Base-by-base conservation (phyloP, 176 grass and related monocot genomes). In the Aegilops sharonensis region DNA sequence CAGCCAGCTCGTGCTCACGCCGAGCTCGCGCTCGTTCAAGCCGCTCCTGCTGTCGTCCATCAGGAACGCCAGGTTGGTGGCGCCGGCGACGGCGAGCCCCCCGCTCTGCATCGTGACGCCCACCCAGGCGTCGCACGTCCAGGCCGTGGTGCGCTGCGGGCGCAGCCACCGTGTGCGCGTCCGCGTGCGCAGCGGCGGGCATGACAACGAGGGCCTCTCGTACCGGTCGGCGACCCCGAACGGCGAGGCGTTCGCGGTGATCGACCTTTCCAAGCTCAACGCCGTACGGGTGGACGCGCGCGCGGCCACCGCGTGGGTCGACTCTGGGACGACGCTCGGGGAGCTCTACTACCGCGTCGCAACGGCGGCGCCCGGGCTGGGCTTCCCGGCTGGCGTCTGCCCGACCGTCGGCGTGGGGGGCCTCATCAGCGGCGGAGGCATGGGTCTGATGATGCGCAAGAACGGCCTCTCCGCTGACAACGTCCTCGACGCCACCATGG, bases 191-290 rank as follows among this genome's bases (percentile, higher is more conserved):
- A 94, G 92, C 61, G 92, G 92, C 13, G 92, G 94, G 2, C 94
- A 97, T 57, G 94, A 97, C 80, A 90, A 88, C 39, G 91, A 97
- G 79, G 94, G 94, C 63, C 77, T 97, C 10, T 97, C 94, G 2
- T 94, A 83, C 88, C 45, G 86, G 2, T 84, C 92, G 2, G 32
- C 50, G 3, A 11, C 48, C 3, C 36, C 57, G 0, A 57, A 21
- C 17, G 2, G 18, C 17, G 84, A 82, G 32, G 42, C 11, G 78
- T 91, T 94, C 37, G 68, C 72, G 4, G 54, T 91, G 50, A 37
- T 90, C 65, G 85, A 91, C 75, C 66, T 91, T 21, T 17, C 75
- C 1, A 40, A 67, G n/a, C 8, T 88, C 42, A 31, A 75, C 4
- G 1, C 0, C 14, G 72, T 75, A 1, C 72, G 2, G 1, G 72